These are phyloP conservation scores for Ceratobasidium sp. DNA, from an alignment of 1,284 basidiomycete genomes.

Conservation along the genomic window DNA sequence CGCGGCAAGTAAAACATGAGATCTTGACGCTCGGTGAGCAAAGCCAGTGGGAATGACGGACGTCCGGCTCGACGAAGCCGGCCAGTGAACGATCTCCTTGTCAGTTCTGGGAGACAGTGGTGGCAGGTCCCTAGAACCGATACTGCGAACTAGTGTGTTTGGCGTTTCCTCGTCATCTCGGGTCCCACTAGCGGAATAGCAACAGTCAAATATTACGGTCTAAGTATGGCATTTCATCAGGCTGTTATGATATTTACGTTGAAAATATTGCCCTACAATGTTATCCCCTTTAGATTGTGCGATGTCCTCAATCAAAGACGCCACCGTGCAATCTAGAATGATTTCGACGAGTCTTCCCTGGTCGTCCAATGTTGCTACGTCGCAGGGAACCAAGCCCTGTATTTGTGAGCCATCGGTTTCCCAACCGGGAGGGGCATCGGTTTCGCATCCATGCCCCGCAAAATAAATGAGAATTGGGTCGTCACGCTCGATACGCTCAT, in stretches of 20 bases:
- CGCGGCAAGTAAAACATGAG: slow-evolving; percentile 25
- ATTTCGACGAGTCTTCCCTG: neutral
- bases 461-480: slow-evolving; percentile 26
- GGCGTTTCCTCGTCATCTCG: neutral
- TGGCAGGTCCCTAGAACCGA: neutral
- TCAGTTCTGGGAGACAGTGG: neutral
- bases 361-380: neutral
- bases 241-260: neutral
- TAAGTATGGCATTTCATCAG: neutral
- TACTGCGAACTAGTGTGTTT: neutral
- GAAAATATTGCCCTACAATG: slow-evolving; percentile 16
- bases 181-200: slow-evolving; percentile 6
- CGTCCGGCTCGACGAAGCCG: neutral
- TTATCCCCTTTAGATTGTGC: slow-evolving; percentile 13
- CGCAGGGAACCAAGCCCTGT: slow-evolving; percentile 24
- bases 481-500: neutral
- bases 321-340: slow-evolving; percentile 4
- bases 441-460: slow-evolving; percentile 20
- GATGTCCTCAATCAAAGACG: neutral
- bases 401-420: neutral
- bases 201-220: slow-evolving; percentile 21
- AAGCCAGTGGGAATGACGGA: neutral
- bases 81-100: neutral
- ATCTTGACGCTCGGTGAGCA: neutral
- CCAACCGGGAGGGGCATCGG: neutral